Percentiles rank a stretch among this genome's conserved stretches.
Conservation (phyloP, 2,329 filamentous ascomycete species). For the Exserohilum turcica region DNA sequence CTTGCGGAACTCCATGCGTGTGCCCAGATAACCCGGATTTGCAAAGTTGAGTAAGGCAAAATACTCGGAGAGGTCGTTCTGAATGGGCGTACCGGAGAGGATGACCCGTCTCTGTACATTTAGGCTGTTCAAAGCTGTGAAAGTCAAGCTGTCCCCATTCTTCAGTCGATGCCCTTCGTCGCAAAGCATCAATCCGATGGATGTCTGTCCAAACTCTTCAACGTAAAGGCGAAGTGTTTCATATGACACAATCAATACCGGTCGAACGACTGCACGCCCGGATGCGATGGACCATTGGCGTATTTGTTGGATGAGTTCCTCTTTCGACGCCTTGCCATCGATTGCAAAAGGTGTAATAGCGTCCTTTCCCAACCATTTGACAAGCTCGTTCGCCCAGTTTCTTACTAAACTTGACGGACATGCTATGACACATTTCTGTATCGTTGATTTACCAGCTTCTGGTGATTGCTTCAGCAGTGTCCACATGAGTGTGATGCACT, state of each 20-base stretch:
- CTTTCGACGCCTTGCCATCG: constrained; percentile 94
- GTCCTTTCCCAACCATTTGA: constrained; percentile 94
- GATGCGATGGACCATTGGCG: constrained; percentile 93
- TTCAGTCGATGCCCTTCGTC: constrained; percentile 97
- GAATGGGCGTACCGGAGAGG: constrained; percentile 93
- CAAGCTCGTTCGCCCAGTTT: constrained; percentile 97
- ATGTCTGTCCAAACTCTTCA: constrained; percentile 84
- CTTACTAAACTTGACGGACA: constrained; percentile 95
- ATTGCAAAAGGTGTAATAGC: constrained; percentile 93
- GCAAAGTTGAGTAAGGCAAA: constrained; percentile 96
- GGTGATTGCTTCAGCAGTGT: constrained; percentile 94
- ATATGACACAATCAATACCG: constrained; percentile 96
- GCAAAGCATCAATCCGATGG: constrained; percentile 90
- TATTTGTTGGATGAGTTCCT: constrained; percentile 86
- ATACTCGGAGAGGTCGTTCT: constrained; percentile 98
- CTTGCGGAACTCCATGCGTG: constrained; percentile 88
- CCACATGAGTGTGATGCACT: constrained; percentile 97
- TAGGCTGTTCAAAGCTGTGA: constrained; percentile 84
- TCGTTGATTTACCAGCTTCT: constrained; percentile 89
- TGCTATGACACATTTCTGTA: constrained; percentile 95
- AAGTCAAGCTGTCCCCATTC: constrained; percentile 95
- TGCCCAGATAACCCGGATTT: constrained; percentile 89
- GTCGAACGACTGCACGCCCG: constrained; percentile 85
- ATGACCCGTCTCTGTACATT: constrained; percentile 93
- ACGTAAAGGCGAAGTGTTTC: constrained; percentile 92